These are phyloP conservation scores for Albugo laibachii DNA, from an alignment of 352 stramenopile species.

Conservation along the genomic window DNA sequence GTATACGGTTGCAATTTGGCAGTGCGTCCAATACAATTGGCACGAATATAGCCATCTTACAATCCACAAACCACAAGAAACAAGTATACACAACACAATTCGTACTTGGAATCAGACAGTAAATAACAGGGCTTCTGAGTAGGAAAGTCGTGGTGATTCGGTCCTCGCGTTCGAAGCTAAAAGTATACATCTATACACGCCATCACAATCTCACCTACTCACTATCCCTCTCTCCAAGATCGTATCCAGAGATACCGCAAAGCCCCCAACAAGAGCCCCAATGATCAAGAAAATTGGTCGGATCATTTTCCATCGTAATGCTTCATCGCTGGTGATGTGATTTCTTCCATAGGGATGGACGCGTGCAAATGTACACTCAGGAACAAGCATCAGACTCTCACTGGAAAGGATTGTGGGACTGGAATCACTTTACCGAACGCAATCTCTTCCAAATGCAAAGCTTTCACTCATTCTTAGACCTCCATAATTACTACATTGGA, in stretches of 20 bases:
- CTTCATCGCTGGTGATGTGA: slow-evolving; percentile 1
- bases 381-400: slow-evolving; percentile 2
- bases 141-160: slow-evolving; percentile 2
- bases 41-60: slow-evolving; percentile 30
- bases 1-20: slow-evolving; percentile 45
- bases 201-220: neutral
- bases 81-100: neutral
- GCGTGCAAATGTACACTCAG: slow-evolving; percentile 49
- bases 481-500: slow-evolving; percentile 74
- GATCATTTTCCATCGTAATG: neutral
- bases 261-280: slow-evolving; percentile 6
- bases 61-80: slow-evolving; percentile 16
- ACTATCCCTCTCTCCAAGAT: slow-evolving; percentile 6
- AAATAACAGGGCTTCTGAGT: neutral
- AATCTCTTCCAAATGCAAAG: slow-evolving; percentile 55
- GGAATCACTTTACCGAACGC: slow-evolving; percentile 20
- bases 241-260: slow-evolving; percentile 17
- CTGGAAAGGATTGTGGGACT: slow-evolving; percentile 28
- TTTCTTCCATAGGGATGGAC: slow-evolving; percentile 18
- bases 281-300: slow-evolving; percentile 20
- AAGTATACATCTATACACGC: slow-evolving; percentile 12
- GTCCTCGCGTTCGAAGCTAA: slow-evolving; percentile 60
- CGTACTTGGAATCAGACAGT: neutral
- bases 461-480: slow-evolving; percentile 47
- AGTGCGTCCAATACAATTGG: slow-evolving; percentile 40